Percentiles rank a stretch among this genome's conserved stretches.
Evolutionary conservation across 768 basidiomycete genomes (phyloP).

Genomic region (Agaricus blazei): DNA sequence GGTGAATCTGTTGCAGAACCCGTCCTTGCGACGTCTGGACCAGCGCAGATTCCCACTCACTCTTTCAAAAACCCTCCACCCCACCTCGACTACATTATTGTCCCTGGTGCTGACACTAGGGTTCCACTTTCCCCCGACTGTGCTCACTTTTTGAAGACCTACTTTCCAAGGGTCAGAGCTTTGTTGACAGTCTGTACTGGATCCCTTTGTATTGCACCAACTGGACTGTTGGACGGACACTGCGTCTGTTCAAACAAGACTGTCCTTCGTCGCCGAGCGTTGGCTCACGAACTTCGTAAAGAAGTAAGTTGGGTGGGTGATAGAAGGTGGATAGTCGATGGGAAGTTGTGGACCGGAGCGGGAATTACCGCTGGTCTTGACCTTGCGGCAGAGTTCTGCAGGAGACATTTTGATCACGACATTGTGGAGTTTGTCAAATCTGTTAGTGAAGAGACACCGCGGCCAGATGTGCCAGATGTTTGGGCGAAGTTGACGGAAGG

Average conservation of each 20-base stretch:
- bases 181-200: constrained; percentile 22
- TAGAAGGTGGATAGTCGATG: constrained; percentile 21
- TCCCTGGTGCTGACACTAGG: constrained; percentile 19
- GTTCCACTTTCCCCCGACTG: constrained; percentile 11
- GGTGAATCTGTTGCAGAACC: constrained; percentile 12
- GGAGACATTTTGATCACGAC: constrained; percentile 19
- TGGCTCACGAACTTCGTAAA: constrained; percentile 12
- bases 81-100: constrained; percentile 20
- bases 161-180: constrained; percentile 14
- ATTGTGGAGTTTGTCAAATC: constrained; percentile 16
- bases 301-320: constrained; percentile 26
- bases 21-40: constrained; percentile 16
- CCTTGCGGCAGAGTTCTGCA: constrained; percentile 22
- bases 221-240: constrained; percentile 21
- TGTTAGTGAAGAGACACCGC: constrained; percentile 19
- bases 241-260: constrained; percentile 21
- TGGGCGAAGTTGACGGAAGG: constrained; percentile 21
- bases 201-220: constrained; percentile 17
- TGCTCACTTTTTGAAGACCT: constrained; percentile 14
- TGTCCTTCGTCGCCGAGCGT: constrained; percentile 6
- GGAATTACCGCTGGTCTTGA: constrained; percentile 23
- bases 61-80: constrained; percentile 17
- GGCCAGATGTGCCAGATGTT: constrained; percentile 21
- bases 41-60: constrained; percentile 15
- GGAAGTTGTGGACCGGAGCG: constrained; percentile 23